These are phyloP conservation scores for Lactarius tabidus DNA, from an alignment of 768 basidiomycete species.

Conservation along the genomic window DNA sequence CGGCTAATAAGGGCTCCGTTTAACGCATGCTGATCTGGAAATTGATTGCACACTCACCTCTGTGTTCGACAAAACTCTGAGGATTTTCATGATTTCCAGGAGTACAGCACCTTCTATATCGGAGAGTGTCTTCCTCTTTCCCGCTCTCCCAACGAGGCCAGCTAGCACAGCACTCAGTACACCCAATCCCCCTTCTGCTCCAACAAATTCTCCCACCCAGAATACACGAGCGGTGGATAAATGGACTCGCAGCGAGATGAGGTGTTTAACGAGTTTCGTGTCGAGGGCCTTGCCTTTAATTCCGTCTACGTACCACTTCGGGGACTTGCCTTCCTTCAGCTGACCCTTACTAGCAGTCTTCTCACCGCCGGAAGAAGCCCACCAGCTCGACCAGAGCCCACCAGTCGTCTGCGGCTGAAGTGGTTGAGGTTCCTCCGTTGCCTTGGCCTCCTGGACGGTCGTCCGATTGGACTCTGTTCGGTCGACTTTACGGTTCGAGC, in stretches of 20 bases:
- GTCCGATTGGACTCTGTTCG: constrained; percentile 34
- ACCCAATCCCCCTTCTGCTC: constrained; percentile 59
- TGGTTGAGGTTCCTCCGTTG: constrained; percentile 26
- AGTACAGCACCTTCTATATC: constrained; percentile 68
- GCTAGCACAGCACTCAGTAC: constrained; percentile 55
- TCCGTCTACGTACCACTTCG: constrained; percentile 60
- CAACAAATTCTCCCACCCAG: constrained; percentile 80
- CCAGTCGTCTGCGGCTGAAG: constrained; percentile 69
- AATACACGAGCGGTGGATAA: constrained; percentile 75
- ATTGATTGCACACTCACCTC: constrained; percentile 49
- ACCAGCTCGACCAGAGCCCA: constrained; percentile 72
- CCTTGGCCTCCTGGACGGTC: constrained; percentile 14
- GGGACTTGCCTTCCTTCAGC: constrained; percentile 43
- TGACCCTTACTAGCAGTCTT: constrained; percentile 34
- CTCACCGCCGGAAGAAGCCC: constrained; percentile 62
- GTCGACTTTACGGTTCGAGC: constrained; percentile 36
- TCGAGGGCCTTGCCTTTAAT: constrained; percentile 55
- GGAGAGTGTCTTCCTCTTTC: constrained; percentile 53
- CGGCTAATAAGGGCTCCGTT: constrained; percentile 40
- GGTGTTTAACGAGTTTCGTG: constrained; percentile 63
- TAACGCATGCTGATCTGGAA: constrained; percentile 1
- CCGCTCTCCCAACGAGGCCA: constrained; percentile 59
- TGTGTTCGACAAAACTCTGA: constrained; percentile 81
- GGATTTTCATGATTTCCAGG: constrained; percentile 71
- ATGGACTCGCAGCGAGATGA: constrained; percentile 80